Evolutionary conservation across 2,329 filamentous ascomycete species (phyloP), one percentile per base, ranked within the genome.

Genomic region (Clonostachys sp.): DNA sequence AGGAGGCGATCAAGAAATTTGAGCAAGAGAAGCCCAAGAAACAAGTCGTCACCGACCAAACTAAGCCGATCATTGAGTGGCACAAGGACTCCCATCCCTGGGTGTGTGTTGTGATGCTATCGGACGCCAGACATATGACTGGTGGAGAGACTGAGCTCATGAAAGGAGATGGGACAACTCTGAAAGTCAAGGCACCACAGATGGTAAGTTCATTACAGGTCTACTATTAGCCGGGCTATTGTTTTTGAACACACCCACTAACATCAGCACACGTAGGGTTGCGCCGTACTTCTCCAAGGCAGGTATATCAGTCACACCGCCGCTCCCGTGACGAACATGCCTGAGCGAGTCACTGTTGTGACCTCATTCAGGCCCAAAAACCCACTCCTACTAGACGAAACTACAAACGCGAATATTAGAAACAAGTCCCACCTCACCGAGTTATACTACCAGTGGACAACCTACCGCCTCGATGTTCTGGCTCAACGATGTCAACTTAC

Each of bases 51-150:
- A 56, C 45, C 38, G 58, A 52, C 18, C 52, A 52, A 34, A 46
- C 47, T 6, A 53, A 56, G 14, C 45, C 55, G 2, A 50, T 57
- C 35, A 54, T 61, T n/a, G 59, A 57, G 17, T 78, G 75, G 74
- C 74, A 78, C 57, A 67, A 66, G 54, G 75, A 78, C 53, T 71
- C 66, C 44, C 73, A 73, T 52, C 73, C 74, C 2, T 76, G 74
- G 48, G 74, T 77, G 20, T 77, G 74, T 52, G 74, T 77, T 20
- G 59, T 73, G 5, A 78, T 76, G 74, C 64, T 77, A 51, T 72
- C 66, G 34, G 73, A 77, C 51, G 66, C 68, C 30, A 64, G 63
- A 24, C 57, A 62, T 41, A 78, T 77, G 74, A 55, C 66, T 34
- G 74, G 74, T 33, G 74, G 60, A 16, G 60, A 62, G 48, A 63